Evolutionary conservation across 768 basidiomycete species (phyloP), one percentile per base, ranked within the genome.

Genomic region (Leucocoprinus sp.): DNA sequence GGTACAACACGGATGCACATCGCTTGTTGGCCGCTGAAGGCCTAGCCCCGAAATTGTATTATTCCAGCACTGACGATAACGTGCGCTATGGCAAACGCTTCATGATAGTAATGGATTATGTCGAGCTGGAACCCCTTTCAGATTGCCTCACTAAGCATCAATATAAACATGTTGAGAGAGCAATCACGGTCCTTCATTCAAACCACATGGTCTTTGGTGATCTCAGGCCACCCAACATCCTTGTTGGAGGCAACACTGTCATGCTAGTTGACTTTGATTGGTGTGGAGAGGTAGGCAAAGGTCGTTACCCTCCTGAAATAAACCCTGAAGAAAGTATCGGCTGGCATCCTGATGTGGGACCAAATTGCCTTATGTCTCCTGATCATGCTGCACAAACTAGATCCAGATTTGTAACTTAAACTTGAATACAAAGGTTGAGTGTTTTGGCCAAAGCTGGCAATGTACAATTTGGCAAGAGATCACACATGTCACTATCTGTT

Each of bases 401-500:
- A 5, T 8, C n/a, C n/a, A n/a, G n/a, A n/a, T n/a, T n/a, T n/a
- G n/a, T n/a, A n/a, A n/a, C n/a, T n/a, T n/a, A n/a, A n/a, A n/a
- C n/a, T n/a, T n/a, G n/a, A n/a, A n/a, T n/a, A n/a, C n/a, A n/a
- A n/a, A 97, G 97, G 65, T 70, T 98, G 4, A 95, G 96, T 54
- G 96, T 95, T 0, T 93, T 96, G 57, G 96, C 96, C 3, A 90
- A 97, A 62, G 90, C 97, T 6, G 92, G 91, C 49, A 90, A 93
- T 48, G 88, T 98, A 5, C 91, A 97, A 93, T 92, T 27, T 99
- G 96, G 96, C 89, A 93, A 56, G 93, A 95, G 62, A 98, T 99
- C 61, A 97, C 93, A 88, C 93, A 60, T 46, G 88, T 75, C 17
- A 28, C n/a, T 14, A 49, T 23, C 42, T 35, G 48, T 19, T 24